Base-by-base conservation (phyloP, 2,329 filamentous ascomycete species). In the Helotiales sp. region DNA sequence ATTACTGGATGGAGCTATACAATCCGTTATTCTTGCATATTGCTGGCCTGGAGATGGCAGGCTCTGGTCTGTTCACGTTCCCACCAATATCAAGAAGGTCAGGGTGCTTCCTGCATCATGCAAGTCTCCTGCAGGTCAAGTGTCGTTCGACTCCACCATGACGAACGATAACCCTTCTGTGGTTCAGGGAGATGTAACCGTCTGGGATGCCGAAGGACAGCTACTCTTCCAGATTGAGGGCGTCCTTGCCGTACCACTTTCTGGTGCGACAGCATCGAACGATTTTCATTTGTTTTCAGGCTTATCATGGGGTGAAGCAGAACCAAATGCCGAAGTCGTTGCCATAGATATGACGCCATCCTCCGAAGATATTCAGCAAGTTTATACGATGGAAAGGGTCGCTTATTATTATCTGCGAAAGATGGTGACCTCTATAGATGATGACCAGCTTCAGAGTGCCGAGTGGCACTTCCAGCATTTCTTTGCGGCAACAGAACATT, bases 1-100 rank as follows among this genome's bases (percentile, higher is more conserved):
- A 2, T 82, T 80, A 0, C 71, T 86, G 12, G 83, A 86, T 60
- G 71, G 77, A 2, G 79, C 84, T 68, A 77, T 86, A 24, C 83
- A 86, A 54, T 76, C 76, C 1, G 75, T 76, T 0, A 72, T 84
- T 8, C 47, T 62, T 5, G 66, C 67, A 9, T 60, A 47, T 22
- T 52, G 47, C 2, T 52, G 27, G 15, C 68, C 67, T 10, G 58
- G 44, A 8, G 67, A 69, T 51, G 63, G 54, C 1, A 40, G 50
- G n/a, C 34, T 67, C 1, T 61, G 59, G 57, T 56, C 60, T 9
- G 19, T 68, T 4, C 58, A 63, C 25, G 47, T 70, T 3, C 68
- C 67, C 25, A 66, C 60, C 7, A 25, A 25, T 5, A 64, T 70
- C 31, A 19, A 49, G 15, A 17, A 49, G 10, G 62, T 70, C 46